Conservation (phyloP, 2,329 filamentous ascomycete genomes). For the Colletotrichum ledebouriae region DNA sequence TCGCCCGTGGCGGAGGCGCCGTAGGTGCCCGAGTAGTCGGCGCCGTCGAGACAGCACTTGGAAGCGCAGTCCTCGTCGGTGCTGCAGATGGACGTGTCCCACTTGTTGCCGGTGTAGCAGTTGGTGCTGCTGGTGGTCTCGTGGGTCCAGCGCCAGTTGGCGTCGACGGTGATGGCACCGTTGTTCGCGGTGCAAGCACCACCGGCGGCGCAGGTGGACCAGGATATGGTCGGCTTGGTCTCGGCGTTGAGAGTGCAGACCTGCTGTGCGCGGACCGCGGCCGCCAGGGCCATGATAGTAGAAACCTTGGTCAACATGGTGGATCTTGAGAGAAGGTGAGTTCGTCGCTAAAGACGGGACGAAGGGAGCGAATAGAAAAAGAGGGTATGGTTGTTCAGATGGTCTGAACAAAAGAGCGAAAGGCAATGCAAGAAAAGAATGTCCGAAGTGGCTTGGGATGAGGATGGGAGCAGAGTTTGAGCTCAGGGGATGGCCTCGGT, state of each 20-base stretch:
- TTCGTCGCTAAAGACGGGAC: conserved; percentile 22
- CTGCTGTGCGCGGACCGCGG: conserved; percentile 59
- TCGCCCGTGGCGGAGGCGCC: conserved; percentile 66
- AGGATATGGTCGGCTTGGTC: conserved; percentile 66
- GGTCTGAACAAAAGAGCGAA: conserved; percentile 24
- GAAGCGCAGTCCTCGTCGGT: conserved; percentile 59
- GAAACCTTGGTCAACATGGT: conserved; percentile 47
- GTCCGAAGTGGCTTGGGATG: conserved; percentile 16
- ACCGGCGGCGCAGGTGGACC: conserved; percentile 64
- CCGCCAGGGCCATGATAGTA: conserved; percentile 54
- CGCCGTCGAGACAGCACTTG: conserved; percentile 67
- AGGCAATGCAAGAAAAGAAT: conserved; percentile 17
- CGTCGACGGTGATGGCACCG: conserved; percentile 67
- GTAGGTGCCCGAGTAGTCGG: conserved; percentile 65
- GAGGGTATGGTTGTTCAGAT: conserved; percentile 23
- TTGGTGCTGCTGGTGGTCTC: conserved; percentile 60
- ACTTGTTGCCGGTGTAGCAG: conserved; percentile 68
- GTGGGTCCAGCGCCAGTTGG: conserved; percentile 75
- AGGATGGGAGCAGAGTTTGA: not conserved
- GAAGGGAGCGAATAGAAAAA: conserved; percentile 12
- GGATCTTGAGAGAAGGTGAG: conserved; percentile 5
- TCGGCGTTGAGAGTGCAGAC: conserved; percentile 63
- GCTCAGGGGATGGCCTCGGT: conserved; percentile 6
- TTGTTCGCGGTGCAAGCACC: conserved; percentile 64
- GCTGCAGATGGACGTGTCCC: conserved; percentile 58